Evolutionary conservation across 2,329 filamentous ascomycete species (phyloP).

Genomic region (Fusarium sp.): DNA sequence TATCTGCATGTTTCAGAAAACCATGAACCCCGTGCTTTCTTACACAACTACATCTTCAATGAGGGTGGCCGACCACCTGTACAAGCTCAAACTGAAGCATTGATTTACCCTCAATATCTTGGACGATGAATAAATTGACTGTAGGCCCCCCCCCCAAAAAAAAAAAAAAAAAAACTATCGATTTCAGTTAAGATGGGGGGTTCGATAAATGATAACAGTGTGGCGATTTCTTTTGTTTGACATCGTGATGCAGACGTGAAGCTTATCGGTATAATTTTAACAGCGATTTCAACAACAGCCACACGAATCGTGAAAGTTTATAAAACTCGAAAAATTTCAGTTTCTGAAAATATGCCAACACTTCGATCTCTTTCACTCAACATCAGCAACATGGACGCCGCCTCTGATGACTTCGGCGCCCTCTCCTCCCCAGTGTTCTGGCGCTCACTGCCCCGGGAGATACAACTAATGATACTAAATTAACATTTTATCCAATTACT

Average conservation of each 20-base stretch:
- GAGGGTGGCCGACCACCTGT: background rate
- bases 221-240: background rate
- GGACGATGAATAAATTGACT: background rate
- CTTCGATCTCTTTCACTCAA: background rate
- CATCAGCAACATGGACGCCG: background rate
- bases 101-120: background rate
- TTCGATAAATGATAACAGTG: background rate
- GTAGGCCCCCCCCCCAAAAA: too few species aligned
- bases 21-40: background rate
- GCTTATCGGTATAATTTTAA: background rate
- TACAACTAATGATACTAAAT: background rate
- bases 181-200: background rate
- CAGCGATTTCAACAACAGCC: background rate
- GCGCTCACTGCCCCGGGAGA: background rate
- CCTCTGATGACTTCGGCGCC: background rate
- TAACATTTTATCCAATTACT: background rate
- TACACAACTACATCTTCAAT: background rate
- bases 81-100: background rate
- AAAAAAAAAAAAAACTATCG: rapidly evolving
- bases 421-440: background rate
- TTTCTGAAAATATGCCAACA: too few species aligned
- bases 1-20: background rate
- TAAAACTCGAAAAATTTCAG: background rate
- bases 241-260: background rate
- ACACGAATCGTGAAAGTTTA: background rate